phyloP scores from a whole-genome alignment of 306 rosid species.

The Dicorynia guianensis region DNA sequence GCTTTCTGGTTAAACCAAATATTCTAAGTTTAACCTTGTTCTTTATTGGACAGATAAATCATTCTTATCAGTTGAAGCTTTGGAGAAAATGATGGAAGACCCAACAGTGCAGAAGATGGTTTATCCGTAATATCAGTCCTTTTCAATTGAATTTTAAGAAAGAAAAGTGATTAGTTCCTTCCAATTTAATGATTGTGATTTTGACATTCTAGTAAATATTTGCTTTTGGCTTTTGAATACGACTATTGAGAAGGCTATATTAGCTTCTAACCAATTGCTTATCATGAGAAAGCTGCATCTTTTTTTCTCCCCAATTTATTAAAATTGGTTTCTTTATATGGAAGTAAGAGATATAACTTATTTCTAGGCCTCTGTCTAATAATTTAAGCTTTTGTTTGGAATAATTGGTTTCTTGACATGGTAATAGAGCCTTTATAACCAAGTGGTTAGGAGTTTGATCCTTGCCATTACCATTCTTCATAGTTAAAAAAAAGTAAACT shows the following conservation, averaged over 20 bases:
- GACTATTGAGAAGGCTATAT: not conserved
- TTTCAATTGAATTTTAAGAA: not conserved
- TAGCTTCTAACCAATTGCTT: constrained; percentile 12
- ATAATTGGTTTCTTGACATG: too few species aligned
- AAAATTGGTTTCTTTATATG: constrained; percentile 12
- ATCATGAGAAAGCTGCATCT: not conserved
- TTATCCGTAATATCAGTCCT: constrained; percentile 82
- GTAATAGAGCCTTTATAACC: too few species aligned
- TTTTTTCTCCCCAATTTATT: not conserved
- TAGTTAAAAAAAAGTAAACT: too few species aligned
- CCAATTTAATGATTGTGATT: constrained; percentile 32
- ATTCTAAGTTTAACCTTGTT: constrained; percentile 40
- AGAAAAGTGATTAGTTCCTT: constrained; percentile 36
- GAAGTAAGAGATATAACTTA: too few species aligned
- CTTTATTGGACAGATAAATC: constrained; percentile 65
- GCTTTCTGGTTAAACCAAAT: constrained; percentile 28
- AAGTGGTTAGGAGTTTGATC: too few species aligned
- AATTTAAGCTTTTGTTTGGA: too few species aligned
- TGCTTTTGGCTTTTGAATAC: constrained; percentile 6
- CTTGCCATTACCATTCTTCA: too few species aligned
- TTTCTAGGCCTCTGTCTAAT: too few species aligned
- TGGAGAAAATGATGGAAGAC: constrained; percentile 99
- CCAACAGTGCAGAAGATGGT: constrained; percentile 98
- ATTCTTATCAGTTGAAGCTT: constrained; percentile 83
- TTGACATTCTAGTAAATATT: constrained; percentile 24